Percentiles rank a stretch among this genome's conserved stretches.
Conservation (phyloP, 768 basidiomycete species). For the Ephemerocybe angulata region DNA sequence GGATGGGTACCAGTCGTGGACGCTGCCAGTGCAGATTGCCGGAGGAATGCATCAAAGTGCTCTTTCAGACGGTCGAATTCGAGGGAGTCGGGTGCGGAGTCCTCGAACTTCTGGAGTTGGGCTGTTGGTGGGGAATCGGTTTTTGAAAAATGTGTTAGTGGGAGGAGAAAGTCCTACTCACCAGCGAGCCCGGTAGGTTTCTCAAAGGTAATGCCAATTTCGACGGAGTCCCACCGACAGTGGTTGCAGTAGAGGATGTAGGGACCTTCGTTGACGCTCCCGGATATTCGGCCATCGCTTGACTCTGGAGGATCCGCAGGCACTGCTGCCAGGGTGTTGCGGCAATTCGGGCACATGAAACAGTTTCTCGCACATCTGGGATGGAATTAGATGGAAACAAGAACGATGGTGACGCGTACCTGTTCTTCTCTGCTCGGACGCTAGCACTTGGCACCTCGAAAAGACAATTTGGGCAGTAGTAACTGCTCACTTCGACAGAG, state of each 20-base stretch:
- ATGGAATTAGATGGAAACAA: constrained; percentile 7
- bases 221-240: constrained; percentile 93
- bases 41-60: constrained; percentile 93
- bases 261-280: constrained; percentile 58
- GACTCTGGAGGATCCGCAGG: constrained; percentile 77
- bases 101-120: constrained; percentile 88
- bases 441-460: constrained; percentile 98
- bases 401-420: constrained; percentile 43
- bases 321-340: constrained; percentile 87
- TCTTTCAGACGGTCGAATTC: constrained; percentile 95
- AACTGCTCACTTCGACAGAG: constrained; percentile 89
- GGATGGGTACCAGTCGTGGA: constrained; percentile 48
- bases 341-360: constrained; percentile 93
- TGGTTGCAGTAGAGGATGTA: constrained; percentile 90
- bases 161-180: constrained; percentile 31
- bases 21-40: constrained; percentile 73
- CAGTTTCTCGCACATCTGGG: constrained; percentile 94
- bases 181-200: constrained; percentile 95
- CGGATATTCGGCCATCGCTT: constrained; percentile 51
- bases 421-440: constrained; percentile 96
- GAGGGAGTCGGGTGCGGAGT: constrained; percentile 75
- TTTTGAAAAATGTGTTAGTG: neutral
- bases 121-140: constrained; percentile 42
- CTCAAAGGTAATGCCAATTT: constrained; percentile 90
- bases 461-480: constrained; percentile 96